Base-by-base conservation (phyloP, 2,329 filamentous ascomycete species). In the Aschersonia sp. region DNA sequence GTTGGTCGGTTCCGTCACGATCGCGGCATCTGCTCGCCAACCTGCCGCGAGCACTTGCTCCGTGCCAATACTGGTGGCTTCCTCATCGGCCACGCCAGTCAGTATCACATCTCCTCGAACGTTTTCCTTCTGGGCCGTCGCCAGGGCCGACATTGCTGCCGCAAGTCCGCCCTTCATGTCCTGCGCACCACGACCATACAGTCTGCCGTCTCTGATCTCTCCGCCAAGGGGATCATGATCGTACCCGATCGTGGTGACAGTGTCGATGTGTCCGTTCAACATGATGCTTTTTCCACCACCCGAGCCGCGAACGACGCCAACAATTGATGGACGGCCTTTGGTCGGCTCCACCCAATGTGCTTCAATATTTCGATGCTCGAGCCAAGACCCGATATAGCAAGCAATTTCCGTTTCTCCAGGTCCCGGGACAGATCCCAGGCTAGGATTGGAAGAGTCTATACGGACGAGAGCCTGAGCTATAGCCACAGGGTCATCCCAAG, bases 111-210 rank as follows among this genome's bases (percentile, higher is more conserved):
- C 69, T 4, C 75, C 74, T 0, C 60, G 55, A 8, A 70, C 62
- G 0, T 56, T 53, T 29, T 67, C 63, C 1, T 54, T 56, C 44
- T 68, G 69, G 4, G 61, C 60, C 4, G 60, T 58, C 7, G 66
- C 58, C 3, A 73, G 52, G 0, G 69, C 61, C 0, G 66, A 57
- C 52, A 77, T 62, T 4, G 60, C 63, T 3, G 71, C 68, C 5
- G 73, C 72, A 1, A 76, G 46, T 0, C 73, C 72, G 4, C 65
- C 58, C 52, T 76, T 76, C 72, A 76, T 76, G 42, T 75, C 72
- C 8, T 67, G 60, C 5, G 66, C 59, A 0, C 72, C 72, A 9
- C 72, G 63, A 0, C 72, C 71, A 39, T 69, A 66, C 1, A 73
- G 53, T 7, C 60, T 60, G 1, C 64, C 67, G 7, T 69, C 53